Conservation (phyloP, 2,329 filamentous ascomycete genomes). For the Bretziella fagacearum region DNA sequence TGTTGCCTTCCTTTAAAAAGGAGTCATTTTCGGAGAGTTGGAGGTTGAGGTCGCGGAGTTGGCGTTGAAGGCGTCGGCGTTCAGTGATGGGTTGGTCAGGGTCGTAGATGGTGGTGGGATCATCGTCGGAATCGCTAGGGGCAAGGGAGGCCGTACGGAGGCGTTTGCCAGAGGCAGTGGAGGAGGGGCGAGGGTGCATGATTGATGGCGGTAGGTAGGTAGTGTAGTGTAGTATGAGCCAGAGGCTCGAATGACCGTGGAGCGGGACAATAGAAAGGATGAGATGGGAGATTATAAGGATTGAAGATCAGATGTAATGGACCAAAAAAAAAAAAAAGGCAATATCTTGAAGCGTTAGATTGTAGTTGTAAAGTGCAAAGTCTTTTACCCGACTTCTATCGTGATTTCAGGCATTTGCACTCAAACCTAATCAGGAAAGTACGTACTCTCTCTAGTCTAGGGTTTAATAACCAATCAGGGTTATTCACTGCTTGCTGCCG, state of each 20-base stretch:
- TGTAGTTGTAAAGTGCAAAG: too few species aligned
- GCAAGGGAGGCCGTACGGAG: neutral
- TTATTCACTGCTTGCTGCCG: neutral
- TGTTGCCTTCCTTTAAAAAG: slow-evolving; percentile 23
- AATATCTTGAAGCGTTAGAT: too few species aligned
- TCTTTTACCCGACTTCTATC: too few species aligned
- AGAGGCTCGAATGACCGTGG: too few species aligned
- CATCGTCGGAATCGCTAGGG: slow-evolving; percentile 51
- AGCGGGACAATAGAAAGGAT: too few species aligned
- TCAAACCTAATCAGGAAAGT: slow-evolving; percentile 8
- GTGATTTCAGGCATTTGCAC: neutral
- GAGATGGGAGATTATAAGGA: neutral
- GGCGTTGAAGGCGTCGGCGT: slow-evolving; percentile 52
- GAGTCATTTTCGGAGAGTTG: slow-evolving; percentile 31
- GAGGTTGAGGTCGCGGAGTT: slow-evolving; percentile 50
- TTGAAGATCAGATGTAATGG: neutral
- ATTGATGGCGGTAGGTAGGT: neutral
- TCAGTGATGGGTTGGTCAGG: slow-evolving; percentile 66
- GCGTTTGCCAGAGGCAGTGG: neutral
- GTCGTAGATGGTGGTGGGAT: slow-evolving; percentile 49
- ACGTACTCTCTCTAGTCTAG: neutral
- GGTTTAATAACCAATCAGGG: neutral
- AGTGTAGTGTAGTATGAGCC: neutral
- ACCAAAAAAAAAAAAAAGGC: too few species aligned
- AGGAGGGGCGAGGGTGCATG: neutral